These are phyloP conservation scores for Alnus glutinosa DNA, from an alignment of 306 rosid species.

Conservation along the genomic window DNA sequence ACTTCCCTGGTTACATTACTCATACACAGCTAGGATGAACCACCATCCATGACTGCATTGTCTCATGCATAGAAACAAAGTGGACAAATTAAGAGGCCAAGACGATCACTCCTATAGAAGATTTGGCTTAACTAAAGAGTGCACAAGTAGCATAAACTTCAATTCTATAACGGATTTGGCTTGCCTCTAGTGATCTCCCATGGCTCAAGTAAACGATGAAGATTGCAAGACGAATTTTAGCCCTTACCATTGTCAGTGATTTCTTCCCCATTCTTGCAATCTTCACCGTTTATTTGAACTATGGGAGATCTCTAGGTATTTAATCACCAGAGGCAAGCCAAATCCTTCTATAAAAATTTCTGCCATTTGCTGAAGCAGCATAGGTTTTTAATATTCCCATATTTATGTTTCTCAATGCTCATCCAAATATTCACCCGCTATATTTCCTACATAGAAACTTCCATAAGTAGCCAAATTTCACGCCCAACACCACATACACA, in stretches of 20 bases:
- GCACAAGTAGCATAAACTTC: background rate
- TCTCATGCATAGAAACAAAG: background rate
- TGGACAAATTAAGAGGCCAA: background rate
- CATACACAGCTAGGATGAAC: background rate
- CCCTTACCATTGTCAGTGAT: too few species aligned
- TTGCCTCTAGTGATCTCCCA: too few species aligned
- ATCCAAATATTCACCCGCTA: background rate
- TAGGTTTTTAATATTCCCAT: background rate
- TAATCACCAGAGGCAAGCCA: too few species aligned
- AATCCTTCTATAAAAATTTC: background rate
- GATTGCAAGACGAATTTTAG: too few species aligned
- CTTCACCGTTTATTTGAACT: too few species aligned
- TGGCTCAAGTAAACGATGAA: too few species aligned
- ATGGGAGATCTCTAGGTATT: too few species aligned
- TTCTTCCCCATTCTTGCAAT: too few species aligned
- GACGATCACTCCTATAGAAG: background rate
- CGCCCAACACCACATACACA: background rate
- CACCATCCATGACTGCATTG: background rate
- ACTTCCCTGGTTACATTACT: background rate
- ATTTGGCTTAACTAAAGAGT: background rate
- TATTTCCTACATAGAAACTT: background rate
- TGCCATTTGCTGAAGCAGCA: background rate
- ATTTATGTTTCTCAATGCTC: background rate
- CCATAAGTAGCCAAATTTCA: background rate
- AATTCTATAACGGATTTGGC: background rate